Evolutionary conservation across 1,139 yeast species (phyloP).

Genomic region (Saccharomyces pastorianus): DNA sequence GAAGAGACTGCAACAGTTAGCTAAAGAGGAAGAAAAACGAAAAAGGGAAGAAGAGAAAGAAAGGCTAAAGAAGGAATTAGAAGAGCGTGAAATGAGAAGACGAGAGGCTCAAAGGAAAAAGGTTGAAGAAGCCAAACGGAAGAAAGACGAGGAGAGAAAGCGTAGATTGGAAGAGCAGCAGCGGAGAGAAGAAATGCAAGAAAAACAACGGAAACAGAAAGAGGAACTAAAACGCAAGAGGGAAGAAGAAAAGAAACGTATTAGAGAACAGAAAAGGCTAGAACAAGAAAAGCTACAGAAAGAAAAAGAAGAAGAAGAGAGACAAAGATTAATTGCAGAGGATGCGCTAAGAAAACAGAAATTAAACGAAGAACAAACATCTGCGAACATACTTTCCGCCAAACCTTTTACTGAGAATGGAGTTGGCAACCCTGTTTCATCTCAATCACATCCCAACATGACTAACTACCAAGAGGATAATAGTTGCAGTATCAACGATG

Average conservation of each 20-base stretch:
- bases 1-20: conserved; percentile 62
- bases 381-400: neutral
- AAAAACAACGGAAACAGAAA: conserved; percentile 35
- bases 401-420: neutral
- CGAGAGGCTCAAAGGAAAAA: conserved; percentile 36
- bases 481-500: conserved; percentile 16
- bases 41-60: conserved; percentile 36
- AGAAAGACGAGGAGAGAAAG: conserved; percentile 38
- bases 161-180: conserved; percentile 39
- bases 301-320: conserved; percentile 16
- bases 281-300: conserved; percentile 36
- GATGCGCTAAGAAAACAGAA: conserved; percentile 13
- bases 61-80: conserved; percentile 38
- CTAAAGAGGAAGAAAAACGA: conserved; percentile 48
- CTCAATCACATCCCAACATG: conserved; percentile 4
- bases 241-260: conserved; percentile 38
- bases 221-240: conserved; percentile 34
- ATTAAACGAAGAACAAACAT: neutral
- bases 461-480: conserved; percentile 1
- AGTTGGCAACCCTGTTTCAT: neutral
- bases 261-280: conserved; percentile 38
- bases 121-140: conserved; percentile 31
- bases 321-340: conserved; percentile 32
- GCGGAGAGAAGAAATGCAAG: conserved; percentile 34
- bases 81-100: conserved; percentile 39